These are phyloP conservation scores for Phlebiopsis gigantea DNA, from an alignment of 768 basidiomycete species.

Conservation along the genomic window DNA sequence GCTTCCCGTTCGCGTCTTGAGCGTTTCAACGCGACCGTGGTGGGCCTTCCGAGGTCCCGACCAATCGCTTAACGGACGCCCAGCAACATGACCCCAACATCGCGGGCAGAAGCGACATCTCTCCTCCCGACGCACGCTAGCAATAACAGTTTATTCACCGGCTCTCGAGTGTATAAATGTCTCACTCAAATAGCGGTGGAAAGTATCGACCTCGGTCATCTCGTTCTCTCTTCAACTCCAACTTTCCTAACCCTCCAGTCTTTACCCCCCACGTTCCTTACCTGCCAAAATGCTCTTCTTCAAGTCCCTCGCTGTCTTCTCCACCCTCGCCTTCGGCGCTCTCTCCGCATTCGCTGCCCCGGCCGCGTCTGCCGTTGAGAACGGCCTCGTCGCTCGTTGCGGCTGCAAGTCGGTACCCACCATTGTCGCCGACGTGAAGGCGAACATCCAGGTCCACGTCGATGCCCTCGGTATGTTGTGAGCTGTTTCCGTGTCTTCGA, in stretches of 20 bases:
- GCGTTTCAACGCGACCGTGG: not conserved
- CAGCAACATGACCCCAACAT: not conserved
- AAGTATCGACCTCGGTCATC: not conserved
- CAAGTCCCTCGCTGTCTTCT: slow-evolving; percentile 17
- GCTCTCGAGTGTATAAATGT: not conserved
- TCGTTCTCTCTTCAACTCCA: not conserved
- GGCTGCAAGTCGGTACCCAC: slow-evolving; percentile 20
- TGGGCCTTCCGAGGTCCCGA: not conserved
- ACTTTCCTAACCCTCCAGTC: not conserved
- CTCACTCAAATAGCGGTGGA: not conserved
- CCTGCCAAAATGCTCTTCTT: slow-evolving; percentile 32
- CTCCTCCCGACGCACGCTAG: not conserved
- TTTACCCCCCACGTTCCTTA: slow-evolving; percentile 25
- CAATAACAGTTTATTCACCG: not conserved
- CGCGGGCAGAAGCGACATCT: not conserved
- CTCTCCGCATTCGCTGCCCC: slow-evolving; percentile 12
- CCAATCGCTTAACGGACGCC: not conserved
- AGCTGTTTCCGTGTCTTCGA: not conserved
- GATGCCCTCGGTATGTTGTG: slow-evolving; percentile 25
- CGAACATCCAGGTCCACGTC: slow-evolving; percentile 15
- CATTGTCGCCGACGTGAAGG: slow-evolving; percentile 21
- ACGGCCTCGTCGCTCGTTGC: slow-evolving; percentile 13
- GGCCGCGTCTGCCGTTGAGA: slow-evolving; percentile 9
- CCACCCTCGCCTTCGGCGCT: slow-evolving; percentile 25
- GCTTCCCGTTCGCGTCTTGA: not conserved